Evolutionary conservation across 164 flowering plant species (phyloP).

Genomic region (Magnolia sinica): DNA sequence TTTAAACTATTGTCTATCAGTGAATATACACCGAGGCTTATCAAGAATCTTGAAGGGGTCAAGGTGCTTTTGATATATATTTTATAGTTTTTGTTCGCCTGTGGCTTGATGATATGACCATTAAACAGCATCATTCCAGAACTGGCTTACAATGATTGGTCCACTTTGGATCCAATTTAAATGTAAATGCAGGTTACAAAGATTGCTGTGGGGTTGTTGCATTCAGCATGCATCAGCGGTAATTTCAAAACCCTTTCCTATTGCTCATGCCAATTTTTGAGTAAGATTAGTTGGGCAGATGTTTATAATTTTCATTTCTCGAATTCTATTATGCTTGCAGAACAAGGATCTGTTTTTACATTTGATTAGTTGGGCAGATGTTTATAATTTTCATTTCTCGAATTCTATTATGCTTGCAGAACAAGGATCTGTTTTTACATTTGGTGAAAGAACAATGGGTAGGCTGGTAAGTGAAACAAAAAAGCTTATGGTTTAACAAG

Average conservation of each 20-base stretch:
- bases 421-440: constrained; percentile 66
- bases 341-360: constrained; percentile 66
- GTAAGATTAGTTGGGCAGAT: no score
- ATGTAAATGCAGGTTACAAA: constrained; percentile 47
- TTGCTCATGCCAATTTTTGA: not conserved
- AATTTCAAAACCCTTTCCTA: constrained; percentile 14
- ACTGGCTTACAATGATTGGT: not conserved
- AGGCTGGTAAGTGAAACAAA: constrained; percentile 46
- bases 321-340: constrained; percentile 34
- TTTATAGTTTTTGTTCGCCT: not conserved
- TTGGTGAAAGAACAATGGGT: constrained; percentile 62
- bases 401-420: constrained; percentile 39
- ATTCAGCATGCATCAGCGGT: constrained; percentile 87
- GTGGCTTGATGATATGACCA: not conserved
- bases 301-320: not conserved
- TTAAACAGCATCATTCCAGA: not conserved
- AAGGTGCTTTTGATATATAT: constrained; percentile 47
- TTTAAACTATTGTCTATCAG: constrained; percentile 36
- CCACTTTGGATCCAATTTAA: not conserved
- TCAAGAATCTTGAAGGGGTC: constrained; percentile 69
- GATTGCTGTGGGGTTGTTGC: constrained; percentile 85
- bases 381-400: not conserved
- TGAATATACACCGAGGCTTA: constrained; percentile 88
- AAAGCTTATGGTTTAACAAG: not conserved
- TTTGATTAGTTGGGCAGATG: constrained; percentile 22